Evolutionary conservation across 2,329 filamentous ascomycete species (phyloP), one percentile per base, ranked within the genome.

Genomic region (Leptographium lundbergii): DNA sequence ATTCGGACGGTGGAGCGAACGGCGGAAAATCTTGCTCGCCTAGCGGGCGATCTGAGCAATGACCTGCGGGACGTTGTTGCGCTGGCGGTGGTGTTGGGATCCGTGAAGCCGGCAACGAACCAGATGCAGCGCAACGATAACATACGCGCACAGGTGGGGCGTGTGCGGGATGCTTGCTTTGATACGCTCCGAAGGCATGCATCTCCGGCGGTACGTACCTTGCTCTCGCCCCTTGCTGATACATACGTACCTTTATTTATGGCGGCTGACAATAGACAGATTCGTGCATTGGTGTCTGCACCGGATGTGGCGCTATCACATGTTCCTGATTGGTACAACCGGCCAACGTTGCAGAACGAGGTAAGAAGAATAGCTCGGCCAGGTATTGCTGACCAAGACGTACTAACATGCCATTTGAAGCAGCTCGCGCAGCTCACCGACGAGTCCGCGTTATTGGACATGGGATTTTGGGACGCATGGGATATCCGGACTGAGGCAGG

Each of bases 21-120:
- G 3, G 45, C 65, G 5, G 63, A 65, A 6, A 63, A 61, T 34
- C 57, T 66, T 34, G 62, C 63, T 9, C 58, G 58, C 3, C 61
- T 66, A 7, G 61, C 61, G 29, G 54, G 56, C 19, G 65, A 66
- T 19, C 54, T 65, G 10, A 63, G 63, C 52, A 63, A 61, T 6
- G 65, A 66, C 39, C 51, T 66, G 32, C 63, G 63, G 32, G 65
- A 65, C 22, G 60, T 65, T 10, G 59, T 65, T 10, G 62, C 65
- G 2, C 61, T 66, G 48, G 63, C 65, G 0, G 58, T 63, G 2
- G 64, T 65, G 27, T 56, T 66, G 11, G 64, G 62, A 3, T 65
- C 64, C 6, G 64, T 66, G 32, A 61, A 63, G 59, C 63, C 65
- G 22, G 64, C 64, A 6, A 32, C 51, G 22, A 59, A 39, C 13